Percentiles rank a stretch among this genome's conserved stretches.
phyloP scores from a whole-genome alignment of 495 filamentous ascomycete genomes.

The Penicillium angulare region DNA sequence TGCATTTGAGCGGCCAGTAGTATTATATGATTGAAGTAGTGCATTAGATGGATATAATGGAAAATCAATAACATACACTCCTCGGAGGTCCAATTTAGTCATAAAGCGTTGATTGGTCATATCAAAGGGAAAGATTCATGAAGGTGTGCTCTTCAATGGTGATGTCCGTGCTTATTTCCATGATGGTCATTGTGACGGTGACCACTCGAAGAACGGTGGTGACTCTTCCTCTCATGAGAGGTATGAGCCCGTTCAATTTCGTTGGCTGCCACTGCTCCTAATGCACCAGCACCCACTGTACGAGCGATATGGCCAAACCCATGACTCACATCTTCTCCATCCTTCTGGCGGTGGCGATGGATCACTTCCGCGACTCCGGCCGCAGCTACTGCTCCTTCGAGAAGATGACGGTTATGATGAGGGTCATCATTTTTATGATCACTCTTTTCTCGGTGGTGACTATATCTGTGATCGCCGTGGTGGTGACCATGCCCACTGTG shows the following conservation, averaged over 20 bases:
- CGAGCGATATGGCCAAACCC: constrained; percentile 13
- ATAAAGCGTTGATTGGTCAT: no score
- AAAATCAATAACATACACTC: no score
- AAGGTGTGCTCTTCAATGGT: no score
- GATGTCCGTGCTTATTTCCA: not conserved
- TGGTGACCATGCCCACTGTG: no score
- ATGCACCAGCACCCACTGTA: constrained; percentile 9
- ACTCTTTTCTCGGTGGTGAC: not conserved
- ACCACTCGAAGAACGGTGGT: not conserved
- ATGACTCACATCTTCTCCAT: constrained; percentile 9
- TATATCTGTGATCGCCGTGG: not conserved
- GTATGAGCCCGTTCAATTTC: constrained; percentile 4
- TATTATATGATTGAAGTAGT: no score
- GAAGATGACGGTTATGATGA: constrained; percentile 5
- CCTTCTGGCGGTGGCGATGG: constrained; percentile 6
- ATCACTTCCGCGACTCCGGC: constrained; percentile 4
- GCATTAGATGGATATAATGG: no score
- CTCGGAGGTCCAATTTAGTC: no score
- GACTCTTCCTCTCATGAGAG: constrained; percentile 1
- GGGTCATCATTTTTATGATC: not conserved
- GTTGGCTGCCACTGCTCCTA: constrained; percentile 11
- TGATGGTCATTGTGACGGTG: not conserved
- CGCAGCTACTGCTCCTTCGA: constrained; percentile 5
- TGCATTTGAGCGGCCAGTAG: no score
- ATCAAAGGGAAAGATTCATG: no score